phyloP scores from a whole-genome alignment of 1,139 yeast species.

The Pichia sp. region DNA sequence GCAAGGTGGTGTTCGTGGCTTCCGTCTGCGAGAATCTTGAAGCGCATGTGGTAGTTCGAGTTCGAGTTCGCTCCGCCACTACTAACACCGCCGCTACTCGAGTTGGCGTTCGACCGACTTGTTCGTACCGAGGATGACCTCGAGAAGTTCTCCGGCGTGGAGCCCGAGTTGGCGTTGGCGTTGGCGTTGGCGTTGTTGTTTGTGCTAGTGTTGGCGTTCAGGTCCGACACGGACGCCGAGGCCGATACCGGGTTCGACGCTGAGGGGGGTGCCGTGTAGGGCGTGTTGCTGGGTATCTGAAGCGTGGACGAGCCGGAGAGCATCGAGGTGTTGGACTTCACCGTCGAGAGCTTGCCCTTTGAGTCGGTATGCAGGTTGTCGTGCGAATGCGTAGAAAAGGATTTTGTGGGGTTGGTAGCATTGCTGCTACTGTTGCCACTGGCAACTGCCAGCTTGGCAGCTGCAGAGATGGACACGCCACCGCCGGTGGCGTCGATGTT shows the following conservation, averaged over 20 bases:
- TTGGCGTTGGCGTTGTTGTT: neutral
- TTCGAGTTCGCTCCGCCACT: slow-evolving; percentile 8
- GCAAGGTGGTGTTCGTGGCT: slow-evolving; percentile 74
- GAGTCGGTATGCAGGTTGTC: neutral
- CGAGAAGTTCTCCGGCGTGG: neutral
- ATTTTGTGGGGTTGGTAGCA: neutral
- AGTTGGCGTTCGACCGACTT: neutral
- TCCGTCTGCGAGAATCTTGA: slow-evolving; percentile 58
- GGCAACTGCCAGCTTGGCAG: too few relatives aligned
- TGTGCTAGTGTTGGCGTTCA: neutral
- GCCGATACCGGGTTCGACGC: neutral
- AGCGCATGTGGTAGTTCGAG: slow-evolving; percentile 33
- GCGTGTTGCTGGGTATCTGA: neutral
- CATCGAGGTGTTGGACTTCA: slow-evolving; percentile 2
- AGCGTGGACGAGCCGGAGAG: slow-evolving; percentile 1
- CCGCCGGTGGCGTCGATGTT: neutral
- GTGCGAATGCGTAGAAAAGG: slow-evolving; percentile 2
- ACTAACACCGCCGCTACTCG: slow-evolving; percentile 7
- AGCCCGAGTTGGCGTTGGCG: neutral
- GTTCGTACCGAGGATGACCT: slow-evolving; percentile 10
- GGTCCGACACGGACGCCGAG: neutral
- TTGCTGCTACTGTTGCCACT: neutral
- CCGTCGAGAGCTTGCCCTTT: neutral
- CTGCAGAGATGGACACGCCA: neutral
- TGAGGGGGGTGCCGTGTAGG: neutral